Percentiles rank a stretch among this genome's conserved stretches.
These are phyloP conservation scores for Aspergillus sp. DNA, from an alignment of 2,329 filamentous ascomycete species.

Conservation along the genomic window DNA sequence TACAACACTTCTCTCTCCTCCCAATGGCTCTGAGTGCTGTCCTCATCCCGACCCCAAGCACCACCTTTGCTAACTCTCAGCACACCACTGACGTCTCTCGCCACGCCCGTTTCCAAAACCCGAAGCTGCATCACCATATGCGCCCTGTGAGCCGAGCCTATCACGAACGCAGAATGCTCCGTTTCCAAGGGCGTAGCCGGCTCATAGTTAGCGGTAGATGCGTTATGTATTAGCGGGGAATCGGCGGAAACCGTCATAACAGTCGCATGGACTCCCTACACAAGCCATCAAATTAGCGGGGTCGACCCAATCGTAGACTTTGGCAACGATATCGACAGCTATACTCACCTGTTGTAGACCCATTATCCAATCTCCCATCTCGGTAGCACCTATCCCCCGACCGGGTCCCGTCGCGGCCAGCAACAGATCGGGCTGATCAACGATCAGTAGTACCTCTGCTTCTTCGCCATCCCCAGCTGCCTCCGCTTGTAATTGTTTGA, in stretches of 20 bases:
- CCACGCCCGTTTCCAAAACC: constrained; percentile 81
- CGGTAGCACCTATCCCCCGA: constrained; percentile 41
- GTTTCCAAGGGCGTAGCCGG: constrained; percentile 66
- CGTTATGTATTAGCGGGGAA: constrained; percentile 62
- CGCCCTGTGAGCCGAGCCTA: constrained; percentile 73
- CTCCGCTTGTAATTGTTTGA: constrained; percentile 29
- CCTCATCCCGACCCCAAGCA: constrained; percentile 33
- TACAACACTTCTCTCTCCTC: constrained; percentile 75
- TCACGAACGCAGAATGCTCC: constrained; percentile 68
- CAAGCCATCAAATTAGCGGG: neutral
- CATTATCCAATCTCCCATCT: constrained; percentile 58
- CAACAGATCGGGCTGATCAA: constrained; percentile 66
- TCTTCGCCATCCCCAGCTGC: constrained; percentile 21
- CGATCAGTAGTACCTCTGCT: constrained; percentile 54
- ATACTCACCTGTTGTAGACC: constrained; percentile 61
- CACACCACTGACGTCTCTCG: constrained; percentile 87
- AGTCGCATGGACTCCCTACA: constrained; percentile 62
- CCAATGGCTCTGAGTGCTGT: constrained; percentile 25
- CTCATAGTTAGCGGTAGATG: constrained; percentile 32
- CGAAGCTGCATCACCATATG: constrained; percentile 69
- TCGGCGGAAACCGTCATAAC: constrained; percentile 72
- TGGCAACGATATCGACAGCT: neutral
- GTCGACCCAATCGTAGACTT: neutral
- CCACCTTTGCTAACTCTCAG: constrained; percentile 69
- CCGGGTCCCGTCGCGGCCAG: constrained; percentile 58